Evolutionary conservation across 257 asterid species (phyloP), one percentile per base, ranked within the genome.

Genomic region (Lavandula angustifolia): DNA sequence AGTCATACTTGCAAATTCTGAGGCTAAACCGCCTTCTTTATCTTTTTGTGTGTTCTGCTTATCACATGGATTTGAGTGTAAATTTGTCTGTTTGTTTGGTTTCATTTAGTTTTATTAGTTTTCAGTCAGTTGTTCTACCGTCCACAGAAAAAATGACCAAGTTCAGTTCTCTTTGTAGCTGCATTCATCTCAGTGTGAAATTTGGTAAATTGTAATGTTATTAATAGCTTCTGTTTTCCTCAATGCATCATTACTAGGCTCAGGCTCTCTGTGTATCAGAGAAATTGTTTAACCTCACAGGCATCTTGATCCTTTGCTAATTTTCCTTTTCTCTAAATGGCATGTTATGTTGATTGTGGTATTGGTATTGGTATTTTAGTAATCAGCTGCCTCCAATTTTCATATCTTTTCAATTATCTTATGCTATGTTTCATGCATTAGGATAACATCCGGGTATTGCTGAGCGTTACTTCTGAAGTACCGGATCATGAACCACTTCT

Each of bases 401-500:
- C n/a, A n/a, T 62, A 13, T 40, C 9, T 61, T 66, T 56, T 71
- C 38, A 8, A 13, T 73, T 73, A 48, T 73, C 47, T 64, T 17
- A 51, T 71, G 61, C 43, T 17, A 32, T 79, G 64, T 60, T 79
- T 58, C 70, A 11, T 80, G 63, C 65, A 57, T 68, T 78, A 94
- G 99, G 97, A 94, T 66, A 87, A 90, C 64, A 64, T 85, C 71
- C 83, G 83, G 73, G 72, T 73, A 71, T 74, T 94, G 86, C 82
- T 90, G 60, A 84, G 85, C 80, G 72, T 80, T 75, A 77, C 87
- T 55, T 80, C 94, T 61, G 86, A 81, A 76, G 66, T 76, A 49
- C 84, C 91, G 62, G 97, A 90, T 81, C 78, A 78, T 54, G 99
- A 90, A 63, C 87, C 83, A 11, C 95, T 87, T 64, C 73, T 87